These are phyloP conservation scores for Apiospora sp. DNA, from an alignment of 2,329 filamentous ascomycete species.

Conservation along the genomic window DNA sequence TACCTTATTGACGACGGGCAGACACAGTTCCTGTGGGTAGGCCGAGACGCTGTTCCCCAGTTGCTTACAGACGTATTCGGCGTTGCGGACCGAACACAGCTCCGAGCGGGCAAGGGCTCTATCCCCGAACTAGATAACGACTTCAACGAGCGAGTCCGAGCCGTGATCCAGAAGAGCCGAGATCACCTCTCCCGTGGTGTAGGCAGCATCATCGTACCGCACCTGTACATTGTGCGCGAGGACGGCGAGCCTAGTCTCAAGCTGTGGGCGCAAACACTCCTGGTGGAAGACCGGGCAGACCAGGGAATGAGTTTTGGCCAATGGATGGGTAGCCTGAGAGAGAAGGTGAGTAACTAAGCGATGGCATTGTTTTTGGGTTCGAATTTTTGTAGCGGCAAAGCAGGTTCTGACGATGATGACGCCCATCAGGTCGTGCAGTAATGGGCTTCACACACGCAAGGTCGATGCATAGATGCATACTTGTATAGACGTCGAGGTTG, in stretches of 20 bases:
- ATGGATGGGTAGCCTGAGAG: constrained; percentile 89
- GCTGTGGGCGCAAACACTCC: constrained; percentile 94
- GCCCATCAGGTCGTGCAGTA: constrained; percentile 29
- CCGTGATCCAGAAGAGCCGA: constrained; percentile 89
- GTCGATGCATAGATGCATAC: constrained; percentile 20
- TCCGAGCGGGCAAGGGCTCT: constrained; percentile 90
- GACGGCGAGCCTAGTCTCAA: constrained; percentile 95
- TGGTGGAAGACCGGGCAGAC: constrained; percentile 94
- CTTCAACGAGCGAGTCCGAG: constrained; percentile 93
- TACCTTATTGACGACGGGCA: constrained; percentile 98
- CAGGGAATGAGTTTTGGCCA: constrained; percentile 92
- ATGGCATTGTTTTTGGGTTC: constrained; percentile 12
- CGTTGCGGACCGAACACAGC: constrained; percentile 78
- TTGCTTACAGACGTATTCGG: constrained; percentile 91
- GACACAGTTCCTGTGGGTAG: constrained; percentile 97
- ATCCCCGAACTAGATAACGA: constrained; percentile 91
- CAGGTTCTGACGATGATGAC: constrained; percentile 24
- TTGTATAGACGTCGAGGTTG: constrained; percentile 24
- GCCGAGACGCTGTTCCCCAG: constrained; percentile 89
- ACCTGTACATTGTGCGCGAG: constrained; percentile 92
- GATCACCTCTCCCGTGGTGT: constrained; percentile 88
- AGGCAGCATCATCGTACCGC: constrained; percentile 90
- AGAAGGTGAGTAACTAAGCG: constrained; percentile 74
- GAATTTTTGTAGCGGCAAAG: constrained; percentile 19
- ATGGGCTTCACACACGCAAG: constrained; percentile 21